Conservation (phyloP, 768 basidiomycete species). For the Trametes gibbosa region DNA sequence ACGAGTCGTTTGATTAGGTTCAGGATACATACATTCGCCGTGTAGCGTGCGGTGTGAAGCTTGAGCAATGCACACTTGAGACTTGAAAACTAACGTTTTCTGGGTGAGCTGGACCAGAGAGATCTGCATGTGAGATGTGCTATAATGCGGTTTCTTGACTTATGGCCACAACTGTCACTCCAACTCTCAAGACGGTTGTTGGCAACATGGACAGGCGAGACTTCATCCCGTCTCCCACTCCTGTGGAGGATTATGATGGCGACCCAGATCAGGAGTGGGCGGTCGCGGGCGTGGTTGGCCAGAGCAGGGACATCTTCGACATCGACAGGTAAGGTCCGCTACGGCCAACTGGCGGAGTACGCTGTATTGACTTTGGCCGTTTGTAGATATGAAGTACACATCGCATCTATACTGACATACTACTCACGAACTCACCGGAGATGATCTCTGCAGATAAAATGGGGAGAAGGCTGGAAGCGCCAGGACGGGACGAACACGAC, state of each 20-base stretch:
- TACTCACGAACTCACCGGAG: not conserved
- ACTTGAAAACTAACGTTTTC: not conserved
- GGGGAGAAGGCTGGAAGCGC: slow-evolving; percentile 48
- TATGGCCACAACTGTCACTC: not conserved
- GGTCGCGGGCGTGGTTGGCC: slow-evolving; percentile 17
- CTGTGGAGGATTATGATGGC: slow-evolving; percentile 15
- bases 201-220: not conserved
- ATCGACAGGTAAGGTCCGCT: slow-evolving; percentile 4
- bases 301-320: slow-evolving; percentile 17
- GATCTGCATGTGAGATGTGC: not conserved
- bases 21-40: slow-evolving; percentile 3
- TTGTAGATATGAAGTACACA: slow-evolving; percentile 19
- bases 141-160: not conserved
- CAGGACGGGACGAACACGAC: slow-evolving; percentile 53
- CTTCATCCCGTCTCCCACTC: slow-evolving; percentile 16
- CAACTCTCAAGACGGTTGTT: not conserved
- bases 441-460: slow-evolving; percentile 40
- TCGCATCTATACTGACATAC: too few relatives aligned
- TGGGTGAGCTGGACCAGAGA: not conserved
- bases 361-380: not conserved
- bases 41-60: not conserved
- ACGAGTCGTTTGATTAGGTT: slow-evolving; percentile 24
- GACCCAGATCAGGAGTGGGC: slow-evolving; percentile 15
- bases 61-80: too few relatives aligned
- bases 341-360: not conserved